Evolutionary conservation across 2,329 filamentous ascomycete species (phyloP).

Genomic region (Cordyceps sp.): DNA sequence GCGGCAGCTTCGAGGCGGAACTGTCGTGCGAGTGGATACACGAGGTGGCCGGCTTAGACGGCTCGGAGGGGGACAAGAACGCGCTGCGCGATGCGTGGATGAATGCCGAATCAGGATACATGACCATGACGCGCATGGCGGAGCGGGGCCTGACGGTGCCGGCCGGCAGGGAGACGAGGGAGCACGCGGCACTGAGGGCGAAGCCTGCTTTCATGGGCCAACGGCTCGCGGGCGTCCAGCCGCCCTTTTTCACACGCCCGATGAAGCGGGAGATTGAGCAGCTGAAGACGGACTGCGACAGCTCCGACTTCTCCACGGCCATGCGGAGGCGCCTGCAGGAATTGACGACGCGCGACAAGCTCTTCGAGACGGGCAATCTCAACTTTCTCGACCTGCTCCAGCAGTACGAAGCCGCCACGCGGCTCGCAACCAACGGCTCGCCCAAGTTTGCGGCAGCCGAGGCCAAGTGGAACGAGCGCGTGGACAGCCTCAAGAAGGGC

Average conservation of each 20-base stretch:
- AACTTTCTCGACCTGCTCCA: constrained; percentile 17
- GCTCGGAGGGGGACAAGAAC: constrained; percentile 10
- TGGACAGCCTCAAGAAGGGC: constrained; percentile 17
- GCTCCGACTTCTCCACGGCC: constrained; percentile 1
- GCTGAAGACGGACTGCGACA: constrained; percentile 10
- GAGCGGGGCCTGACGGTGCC: constrained; percentile 25
- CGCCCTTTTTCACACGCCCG: constrained; percentile 18
- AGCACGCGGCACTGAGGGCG: constrained; percentile 7
- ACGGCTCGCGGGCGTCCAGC: constrained; percentile 12
- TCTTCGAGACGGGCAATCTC: constrained; percentile 5
- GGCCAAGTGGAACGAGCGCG: constrained; percentile 15
- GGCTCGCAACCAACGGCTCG: constrained; percentile 6
- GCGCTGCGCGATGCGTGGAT: constrained; percentile 28
- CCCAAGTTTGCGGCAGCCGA: constrained; percentile 13
- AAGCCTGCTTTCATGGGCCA: constrained; percentile 8
- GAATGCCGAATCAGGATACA: constrained; percentile 26
- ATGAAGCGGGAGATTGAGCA: constrained; percentile 24
- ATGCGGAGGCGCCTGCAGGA: constrained; percentile 8
- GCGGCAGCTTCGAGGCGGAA: constrained; percentile 41
- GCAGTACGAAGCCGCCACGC: constrained; percentile 11
- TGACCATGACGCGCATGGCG: constrained; percentile 28
- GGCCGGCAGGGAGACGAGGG: constrained; percentile 20
- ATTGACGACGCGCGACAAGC: constrained; percentile 12
- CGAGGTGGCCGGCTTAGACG: constrained; percentile 34
- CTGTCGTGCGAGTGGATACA: constrained; percentile 40